A percentile compares a stretch with the other conserved stretches of the same genome.
phyloP scores from a whole-genome alignment of 768 basidiomycete genomes.

The Polyporus arcularius region DNA sequence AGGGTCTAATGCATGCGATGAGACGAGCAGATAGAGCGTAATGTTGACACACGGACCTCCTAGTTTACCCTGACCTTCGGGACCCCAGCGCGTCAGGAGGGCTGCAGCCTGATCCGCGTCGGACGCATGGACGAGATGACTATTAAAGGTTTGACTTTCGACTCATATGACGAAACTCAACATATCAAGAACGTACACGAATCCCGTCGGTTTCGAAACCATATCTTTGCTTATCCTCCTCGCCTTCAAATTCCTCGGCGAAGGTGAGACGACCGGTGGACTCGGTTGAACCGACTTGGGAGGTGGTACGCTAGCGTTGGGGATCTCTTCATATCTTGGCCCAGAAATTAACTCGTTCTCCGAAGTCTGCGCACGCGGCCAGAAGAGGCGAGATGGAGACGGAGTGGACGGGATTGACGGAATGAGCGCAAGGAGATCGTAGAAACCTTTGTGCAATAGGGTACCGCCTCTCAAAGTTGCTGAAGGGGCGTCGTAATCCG shows the following conservation, averaged over 20 bases:
- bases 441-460: constrained; percentile 87
- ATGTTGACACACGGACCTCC: constrained; percentile 54
- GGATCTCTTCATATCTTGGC: constrained; percentile 67
- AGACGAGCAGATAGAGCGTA: constrained; percentile 2
- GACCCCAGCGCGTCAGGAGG: constrained; percentile 84
- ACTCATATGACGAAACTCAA: background rate
- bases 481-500: constrained; percentile 14
- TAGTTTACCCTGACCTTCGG: constrained; percentile 85
- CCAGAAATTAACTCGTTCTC: constrained; percentile 53
- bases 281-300: constrained; percentile 32
- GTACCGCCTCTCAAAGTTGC: constrained; percentile 54
- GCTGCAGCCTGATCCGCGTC: constrained; percentile 89
- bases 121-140: constrained; percentile 89
- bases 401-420: constrained; percentile 60
- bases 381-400: constrained; percentile 64
- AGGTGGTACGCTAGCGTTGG: constrained; percentile 20
- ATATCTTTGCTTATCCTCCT: constrained; percentile 84
- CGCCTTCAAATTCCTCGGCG: constrained; percentile 48
- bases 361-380: constrained; percentile 42
- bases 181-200: constrained; percentile 62
- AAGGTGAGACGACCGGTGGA: constrained; percentile 33
- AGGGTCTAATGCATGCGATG: constrained; percentile 57
- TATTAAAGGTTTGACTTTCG: constrained; percentile 33
- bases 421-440: constrained; percentile 79
- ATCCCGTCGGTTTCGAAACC: constrained; percentile 81